Conservation (phyloP, 1,139 yeast genomes). For the Debaryomycetaceae sp. region DNA sequence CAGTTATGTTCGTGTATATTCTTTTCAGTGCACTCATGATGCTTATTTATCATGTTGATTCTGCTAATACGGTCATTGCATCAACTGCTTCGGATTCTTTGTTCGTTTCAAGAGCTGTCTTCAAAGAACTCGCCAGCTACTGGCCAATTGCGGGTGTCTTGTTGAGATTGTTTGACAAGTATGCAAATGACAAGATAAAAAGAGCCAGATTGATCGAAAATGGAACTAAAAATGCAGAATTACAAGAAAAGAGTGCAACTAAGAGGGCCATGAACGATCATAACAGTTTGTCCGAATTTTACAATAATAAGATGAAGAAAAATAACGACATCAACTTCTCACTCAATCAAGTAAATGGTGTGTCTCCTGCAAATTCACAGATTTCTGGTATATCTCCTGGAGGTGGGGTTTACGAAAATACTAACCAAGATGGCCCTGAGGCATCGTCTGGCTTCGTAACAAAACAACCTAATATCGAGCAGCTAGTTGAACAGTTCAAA, state of each 20-base stretch:
- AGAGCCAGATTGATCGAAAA: slow-evolving; percentile 44
- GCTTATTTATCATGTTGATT: slow-evolving; percentile 72
- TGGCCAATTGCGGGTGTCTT: slow-evolving; percentile 46
- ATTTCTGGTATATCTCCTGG: slow-evolving; percentile 34
- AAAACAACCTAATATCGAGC: slow-evolving; percentile 22
- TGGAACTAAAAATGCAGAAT: slow-evolving; percentile 36
- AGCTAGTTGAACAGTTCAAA: slow-evolving; percentile 31
- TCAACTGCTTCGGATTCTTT: slow-evolving; percentile 61
- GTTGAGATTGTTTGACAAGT: slow-evolving; percentile 41
- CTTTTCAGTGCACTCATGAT: slow-evolving; percentile 69
- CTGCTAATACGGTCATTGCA: slow-evolving; percentile 53
- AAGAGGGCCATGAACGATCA: slow-evolving; percentile 24
- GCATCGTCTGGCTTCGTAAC: not conserved
- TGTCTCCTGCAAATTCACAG: slow-evolving; percentile 5
- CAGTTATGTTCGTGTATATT: slow-evolving; percentile 54
- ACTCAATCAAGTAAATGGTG: not conserved
- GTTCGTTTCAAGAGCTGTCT: slow-evolving; percentile 48
- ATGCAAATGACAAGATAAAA: slow-evolving; percentile 44
- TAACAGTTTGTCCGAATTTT: slow-evolving; percentile 10
- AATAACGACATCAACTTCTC: not conserved
- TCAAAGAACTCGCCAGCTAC: slow-evolving; percentile 49
- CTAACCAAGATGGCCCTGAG: not conserved
- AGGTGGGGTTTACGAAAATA: slow-evolving; percentile 18
- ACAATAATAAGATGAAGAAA: not conserved
- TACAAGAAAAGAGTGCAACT: slow-evolving; percentile 31